Evolutionary conservation across 2,329 filamentous ascomycete species (phyloP).

Genomic region (Aurifilum marmelostoma): DNA sequence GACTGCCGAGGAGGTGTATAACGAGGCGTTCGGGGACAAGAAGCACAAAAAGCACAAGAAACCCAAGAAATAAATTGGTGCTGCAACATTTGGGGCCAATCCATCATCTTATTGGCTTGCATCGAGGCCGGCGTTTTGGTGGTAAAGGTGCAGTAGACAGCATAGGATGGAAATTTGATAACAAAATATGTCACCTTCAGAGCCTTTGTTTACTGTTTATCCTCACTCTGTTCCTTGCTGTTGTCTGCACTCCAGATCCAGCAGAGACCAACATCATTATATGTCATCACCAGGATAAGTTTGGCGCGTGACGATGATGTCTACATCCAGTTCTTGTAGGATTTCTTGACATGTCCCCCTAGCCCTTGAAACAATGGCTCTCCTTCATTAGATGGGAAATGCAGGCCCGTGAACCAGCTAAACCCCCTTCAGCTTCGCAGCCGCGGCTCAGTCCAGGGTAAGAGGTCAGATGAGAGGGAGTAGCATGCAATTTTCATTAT

Average conservation of each 20-base stretch:
- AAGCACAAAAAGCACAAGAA: constrained; percentile 60
- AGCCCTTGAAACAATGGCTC: background rate
- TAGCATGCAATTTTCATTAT: background rate
- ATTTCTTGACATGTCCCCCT: background rate
- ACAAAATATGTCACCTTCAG: background rate
- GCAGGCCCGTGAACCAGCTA: background rate
- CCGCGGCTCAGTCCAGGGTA: background rate
- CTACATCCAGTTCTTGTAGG: background rate
- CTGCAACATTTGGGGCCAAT: background rate
- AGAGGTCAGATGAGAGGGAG: background rate
- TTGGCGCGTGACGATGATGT: background rate
- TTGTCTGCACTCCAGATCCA: background rate
- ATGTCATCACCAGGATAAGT: background rate
- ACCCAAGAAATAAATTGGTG: constrained; percentile 42
- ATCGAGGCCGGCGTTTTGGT: constrained; percentile 7
- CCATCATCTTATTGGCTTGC: background rate
- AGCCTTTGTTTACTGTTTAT: background rate
- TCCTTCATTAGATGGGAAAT: background rate
- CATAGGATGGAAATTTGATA: background rate
- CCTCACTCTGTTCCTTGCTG: background rate
- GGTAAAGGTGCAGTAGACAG: background rate
- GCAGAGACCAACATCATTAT: background rate
- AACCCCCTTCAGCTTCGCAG: background rate
- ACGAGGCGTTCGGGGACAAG: constrained; percentile 60
- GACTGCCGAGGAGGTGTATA: constrained; percentile 63